Base-by-base conservation (phyloP, 768 basidiomycete species). In the Kwoniella botswanensis region DNA sequence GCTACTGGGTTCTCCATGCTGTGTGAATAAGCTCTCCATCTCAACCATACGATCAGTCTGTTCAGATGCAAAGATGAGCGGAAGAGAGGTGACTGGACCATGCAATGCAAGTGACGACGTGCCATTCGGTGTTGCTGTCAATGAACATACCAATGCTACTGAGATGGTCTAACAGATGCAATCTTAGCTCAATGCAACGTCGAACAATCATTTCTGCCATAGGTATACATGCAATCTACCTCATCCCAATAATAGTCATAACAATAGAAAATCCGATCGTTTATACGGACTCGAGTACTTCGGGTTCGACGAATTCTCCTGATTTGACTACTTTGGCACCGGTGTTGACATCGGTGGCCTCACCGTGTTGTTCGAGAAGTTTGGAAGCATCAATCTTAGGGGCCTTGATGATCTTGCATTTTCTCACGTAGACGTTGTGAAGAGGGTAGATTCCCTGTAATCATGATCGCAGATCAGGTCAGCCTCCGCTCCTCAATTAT, bases 341-440 rank as follows among this genome's bases (percentile, higher is more conserved):
- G 59, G 93, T 94, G 72, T 71, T 73, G 88, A 96, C 94, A 79
- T 96, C 93, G 80, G 90, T 92, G 77, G 92, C 90, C 85, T 97
- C 95, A 74, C 94, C 94, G 85, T 98, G 97, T 68, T 96, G 89
- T 85, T 99, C 97, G 75, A 98, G 89, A 62, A 98, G 88, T 87
- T 98, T 98, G 75, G 92, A 90, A 67, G 94, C 88, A 85, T 97
- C 95, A 84, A 96, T 94, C 85, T 96, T 97, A 75, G 97, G 97
- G 74, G 95, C 88, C 87, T 98, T 98, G 82, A 99, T 88, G 84
- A 99, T 98, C 89, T 99, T 99, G 79, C 92, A 95, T 88, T 99
- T 98, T 86, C 97, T 92, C 82, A 98, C 89, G 87, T 94, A 96
- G 83, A 98, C 95, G 85, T 98, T 98, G 88, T 98, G 95, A 82